A percentile compares a stretch with the other conserved stretches of the same genome.
Conservation (phyloP, 257 asterid genomes). For the Fraxinus quadrangulata region DNA sequence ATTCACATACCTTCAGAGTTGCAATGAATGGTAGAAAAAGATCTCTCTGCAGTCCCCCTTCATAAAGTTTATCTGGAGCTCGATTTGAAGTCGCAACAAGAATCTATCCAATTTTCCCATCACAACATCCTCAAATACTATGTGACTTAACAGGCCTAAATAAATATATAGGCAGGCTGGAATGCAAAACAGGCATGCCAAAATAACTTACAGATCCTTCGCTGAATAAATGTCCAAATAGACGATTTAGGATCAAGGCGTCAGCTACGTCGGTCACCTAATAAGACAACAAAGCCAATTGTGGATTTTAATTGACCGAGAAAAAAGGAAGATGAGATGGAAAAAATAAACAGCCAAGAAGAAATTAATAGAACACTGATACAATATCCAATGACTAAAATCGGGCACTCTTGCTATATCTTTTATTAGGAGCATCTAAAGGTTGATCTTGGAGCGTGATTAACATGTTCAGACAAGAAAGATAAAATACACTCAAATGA, state of each 20-base stretch:
- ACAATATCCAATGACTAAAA: background rate
- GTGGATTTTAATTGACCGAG: background rate
- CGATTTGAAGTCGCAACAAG: constrained; percentile 93
- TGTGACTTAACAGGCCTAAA: background rate
- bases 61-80: constrained; percentile 91
- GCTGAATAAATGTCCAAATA: constrained; percentile 69
- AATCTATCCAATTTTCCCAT: constrained; percentile 49
- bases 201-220: constrained; percentile 72
- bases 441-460: background rate
- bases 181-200: background rate
- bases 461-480: background rate
- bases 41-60: constrained; percentile 91
- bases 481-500: constrained; percentile 2
- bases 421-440: background rate
- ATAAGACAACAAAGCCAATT: constrained; percentile 14
- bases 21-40: constrained; percentile 88
- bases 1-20: constrained; percentile 62
- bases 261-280: constrained; percentile 95
- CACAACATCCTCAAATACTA: constrained; percentile 7
- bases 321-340: background rate
- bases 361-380: background rate
- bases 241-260: constrained; percentile 82
- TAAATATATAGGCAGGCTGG: background rate
- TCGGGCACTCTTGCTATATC: background rate
- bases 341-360: constrained; percentile 12